A percentile compares a stretch with the other conserved stretches of the same genome.
Conservation (phyloP, 83 land plant species). For the Diphasiastrum complanatum region DNA sequence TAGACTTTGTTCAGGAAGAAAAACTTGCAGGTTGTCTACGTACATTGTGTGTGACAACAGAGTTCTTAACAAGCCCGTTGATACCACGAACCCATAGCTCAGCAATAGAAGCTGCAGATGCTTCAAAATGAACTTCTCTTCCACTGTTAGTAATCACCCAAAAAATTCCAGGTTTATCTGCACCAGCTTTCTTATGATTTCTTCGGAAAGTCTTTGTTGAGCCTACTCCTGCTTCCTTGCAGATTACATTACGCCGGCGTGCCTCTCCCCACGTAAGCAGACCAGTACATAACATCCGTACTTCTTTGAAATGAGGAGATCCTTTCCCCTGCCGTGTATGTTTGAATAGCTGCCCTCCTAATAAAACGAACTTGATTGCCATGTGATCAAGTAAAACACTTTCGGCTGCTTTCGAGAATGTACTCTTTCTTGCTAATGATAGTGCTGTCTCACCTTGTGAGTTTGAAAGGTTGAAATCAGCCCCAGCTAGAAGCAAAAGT, state of each 20-base stretch:
- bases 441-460: slow-evolving; percentile 68
- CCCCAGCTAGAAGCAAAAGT: slow-evolving; percentile 51
- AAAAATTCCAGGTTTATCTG: slow-evolving; percentile 44
- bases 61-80: no score
- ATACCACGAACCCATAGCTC: slow-evolving; percentile 78
- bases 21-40: no score
- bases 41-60: no score
- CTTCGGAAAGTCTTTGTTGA: slow-evolving; percentile 39
- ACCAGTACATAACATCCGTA: slow-evolving; percentile 52
- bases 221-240: slow-evolving; percentile 54
- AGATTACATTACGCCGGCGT: slow-evolving; percentile 51
- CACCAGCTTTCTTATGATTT: slow-evolving; percentile 59
- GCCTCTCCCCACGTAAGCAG: slow-evolving; percentile 66
- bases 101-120: slow-evolving; percentile 48
- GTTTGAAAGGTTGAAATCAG: slow-evolving; percentile 40
- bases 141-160: slow-evolving; percentile 47
- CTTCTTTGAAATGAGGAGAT: slow-evolving; percentile 50
- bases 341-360: slow-evolving; percentile 46
- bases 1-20: no score
- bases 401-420: slow-evolving; percentile 35
- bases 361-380: slow-evolving; percentile 51
- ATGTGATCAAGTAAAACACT: slow-evolving; percentile 54
- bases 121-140: slow-evolving; percentile 69
- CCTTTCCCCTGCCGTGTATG: slow-evolving; percentile 79
- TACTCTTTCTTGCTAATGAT: slow-evolving; percentile 42